A percentile compares a stretch with the other conserved stretches of the same genome.
Evolutionary conservation across 208 protist genomes (phyloP).

Genomic region (Angomonas ambiguus): DNA sequence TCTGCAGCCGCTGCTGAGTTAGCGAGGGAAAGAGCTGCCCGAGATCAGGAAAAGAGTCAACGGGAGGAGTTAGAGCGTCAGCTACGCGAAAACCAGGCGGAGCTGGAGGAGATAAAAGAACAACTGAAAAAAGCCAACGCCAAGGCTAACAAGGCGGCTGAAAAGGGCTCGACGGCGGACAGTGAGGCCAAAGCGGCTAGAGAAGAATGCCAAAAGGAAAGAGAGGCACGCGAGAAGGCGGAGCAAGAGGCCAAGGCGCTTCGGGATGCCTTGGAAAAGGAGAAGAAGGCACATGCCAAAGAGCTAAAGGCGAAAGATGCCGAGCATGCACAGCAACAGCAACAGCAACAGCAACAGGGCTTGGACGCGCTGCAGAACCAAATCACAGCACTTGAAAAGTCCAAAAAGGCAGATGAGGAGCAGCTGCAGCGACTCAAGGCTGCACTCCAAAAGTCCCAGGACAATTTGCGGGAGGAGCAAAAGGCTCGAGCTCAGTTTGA

Average conservation of each 20-base stretch:
- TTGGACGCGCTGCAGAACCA: slow-evolving; percentile 25
- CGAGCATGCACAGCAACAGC: background rate
- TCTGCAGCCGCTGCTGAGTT: background rate
- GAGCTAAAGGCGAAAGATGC: background rate
- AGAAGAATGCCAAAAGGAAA: slow-evolving; percentile 15
- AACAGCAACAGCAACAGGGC: slow-evolving; percentile 20
- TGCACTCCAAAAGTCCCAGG: slow-evolving; percentile 19
- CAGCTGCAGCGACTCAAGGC: slow-evolving; percentile 24
- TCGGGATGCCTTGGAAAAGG: slow-evolving; percentile 6
- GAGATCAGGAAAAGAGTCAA: background rate
- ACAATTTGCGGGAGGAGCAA: slow-evolving; percentile 14
- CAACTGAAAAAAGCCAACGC: slow-evolving; percentile 18
- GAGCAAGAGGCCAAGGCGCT: slow-evolving; percentile 22
- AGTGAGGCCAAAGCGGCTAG: slow-evolving; percentile 9
- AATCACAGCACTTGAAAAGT: slow-evolving; percentile 23
- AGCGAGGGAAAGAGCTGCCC: slow-evolving; percentile 1
- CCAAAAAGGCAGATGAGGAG: slow-evolving; percentile 22
- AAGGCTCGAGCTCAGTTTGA: slow-evolving; percentile 32
- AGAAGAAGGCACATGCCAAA: slow-evolving; percentile 11
- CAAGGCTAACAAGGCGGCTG: slow-evolving; percentile 12
- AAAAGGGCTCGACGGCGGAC: slow-evolving; percentile 17
- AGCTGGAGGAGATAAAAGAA: slow-evolving; percentile 11
- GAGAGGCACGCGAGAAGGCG: slow-evolving; percentile 28
- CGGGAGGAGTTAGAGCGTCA: slow-evolving; percentile 6
- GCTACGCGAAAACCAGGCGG: slow-evolving; percentile 3